These are phyloP conservation scores for Aspergillus vadensis DNA, from an alignment of 2,329 filamentous ascomycete genomes.

Conservation along the genomic window DNA sequence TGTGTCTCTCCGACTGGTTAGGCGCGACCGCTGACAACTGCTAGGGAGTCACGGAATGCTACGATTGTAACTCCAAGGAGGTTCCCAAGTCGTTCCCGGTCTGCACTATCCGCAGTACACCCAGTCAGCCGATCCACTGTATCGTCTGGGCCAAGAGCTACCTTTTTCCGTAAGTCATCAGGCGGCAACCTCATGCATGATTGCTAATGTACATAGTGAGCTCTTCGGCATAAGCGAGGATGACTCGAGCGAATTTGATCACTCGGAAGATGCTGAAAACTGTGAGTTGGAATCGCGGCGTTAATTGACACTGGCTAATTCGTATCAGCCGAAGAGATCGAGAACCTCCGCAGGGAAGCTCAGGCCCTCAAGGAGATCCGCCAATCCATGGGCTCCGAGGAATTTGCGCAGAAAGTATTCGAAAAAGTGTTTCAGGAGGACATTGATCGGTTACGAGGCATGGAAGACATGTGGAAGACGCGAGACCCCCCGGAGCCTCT, in stretches of 20 bases:
- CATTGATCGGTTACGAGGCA: constrained; percentile 76
- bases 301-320: constrained; percentile 21
- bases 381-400: constrained; percentile 72
- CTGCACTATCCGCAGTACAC: constrained; percentile 95
- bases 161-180: constrained; percentile 66
- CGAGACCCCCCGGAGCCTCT: constrained; percentile 73
- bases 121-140: constrained; percentile 94
- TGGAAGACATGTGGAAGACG: constrained; percentile 96
- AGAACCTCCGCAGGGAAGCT: constrained; percentile 80
- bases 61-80: constrained; percentile 90
- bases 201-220: constrained; percentile 56
- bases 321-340: constrained; percentile 70
- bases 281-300: constrained; percentile 45
- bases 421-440: constrained; percentile 90
- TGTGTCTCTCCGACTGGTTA: background rate
- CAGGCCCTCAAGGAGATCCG: constrained; percentile 81
- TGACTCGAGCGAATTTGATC: constrained; percentile 75
- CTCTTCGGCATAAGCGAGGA: constrained; percentile 92
- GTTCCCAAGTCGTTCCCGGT: constrained; percentile 91
- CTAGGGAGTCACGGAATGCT: constrained; percentile 83
- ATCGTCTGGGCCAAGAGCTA: constrained; percentile 99
- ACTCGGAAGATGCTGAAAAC: constrained; percentile 79
- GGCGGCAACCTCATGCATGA: no score
- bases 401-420: constrained; percentile 80
- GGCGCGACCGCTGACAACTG: constrained; percentile 14